Evolutionary conservation across 768 basidiomycete genomes (phyloP).

Genomic region (Psilocybe cubensis): DNA sequence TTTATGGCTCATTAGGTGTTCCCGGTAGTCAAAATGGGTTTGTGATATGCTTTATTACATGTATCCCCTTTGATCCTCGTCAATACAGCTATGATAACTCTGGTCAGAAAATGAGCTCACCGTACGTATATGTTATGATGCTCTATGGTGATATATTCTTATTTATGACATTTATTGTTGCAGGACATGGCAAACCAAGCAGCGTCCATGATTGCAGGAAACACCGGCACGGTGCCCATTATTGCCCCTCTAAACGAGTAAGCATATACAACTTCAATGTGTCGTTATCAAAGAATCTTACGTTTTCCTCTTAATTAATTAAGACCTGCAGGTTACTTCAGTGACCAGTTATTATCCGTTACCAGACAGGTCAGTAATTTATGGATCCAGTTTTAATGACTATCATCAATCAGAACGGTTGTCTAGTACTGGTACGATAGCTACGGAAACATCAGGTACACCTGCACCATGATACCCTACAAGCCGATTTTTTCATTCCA

Average conservation of each 20-base stretch:
- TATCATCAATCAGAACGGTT: not conserved
- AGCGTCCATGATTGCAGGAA: conserved; percentile 60
- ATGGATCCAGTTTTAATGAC: not conserved
- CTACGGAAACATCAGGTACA: conserved; percentile 71
- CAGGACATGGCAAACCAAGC: conserved; percentile 68
- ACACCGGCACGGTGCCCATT: conserved; percentile 56
- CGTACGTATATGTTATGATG: conserved; percentile 37
- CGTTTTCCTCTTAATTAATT: conserved; percentile 2
- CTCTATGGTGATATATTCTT: not conserved
- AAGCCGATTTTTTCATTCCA: not conserved
- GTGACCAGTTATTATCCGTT: conserved; percentile 50
- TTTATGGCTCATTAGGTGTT: conserved; percentile 46
- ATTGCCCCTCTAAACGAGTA: conserved; percentile 86
- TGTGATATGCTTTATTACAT: conserved; percentile 19
- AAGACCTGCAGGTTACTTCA: conserved; percentile 77
- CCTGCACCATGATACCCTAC: not conserved
- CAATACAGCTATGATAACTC: conserved; percentile 76
- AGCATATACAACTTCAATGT: conserved; percentile 9
- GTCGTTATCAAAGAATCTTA: not conserved
- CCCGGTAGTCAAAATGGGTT: conserved; percentile 88
- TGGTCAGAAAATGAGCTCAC: conserved; percentile 62
- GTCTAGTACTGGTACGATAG: conserved; percentile 74
- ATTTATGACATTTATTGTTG: conserved; percentile 5
- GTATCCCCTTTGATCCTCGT: not conserved
- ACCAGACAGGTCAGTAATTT: conserved; percentile 40